A percentile compares a stretch with the other conserved stretches of the same genome.
Evolutionary conservation across 139 green algal genomes (phyloP).

Genomic region (Pleodorina starrii): DNA sequence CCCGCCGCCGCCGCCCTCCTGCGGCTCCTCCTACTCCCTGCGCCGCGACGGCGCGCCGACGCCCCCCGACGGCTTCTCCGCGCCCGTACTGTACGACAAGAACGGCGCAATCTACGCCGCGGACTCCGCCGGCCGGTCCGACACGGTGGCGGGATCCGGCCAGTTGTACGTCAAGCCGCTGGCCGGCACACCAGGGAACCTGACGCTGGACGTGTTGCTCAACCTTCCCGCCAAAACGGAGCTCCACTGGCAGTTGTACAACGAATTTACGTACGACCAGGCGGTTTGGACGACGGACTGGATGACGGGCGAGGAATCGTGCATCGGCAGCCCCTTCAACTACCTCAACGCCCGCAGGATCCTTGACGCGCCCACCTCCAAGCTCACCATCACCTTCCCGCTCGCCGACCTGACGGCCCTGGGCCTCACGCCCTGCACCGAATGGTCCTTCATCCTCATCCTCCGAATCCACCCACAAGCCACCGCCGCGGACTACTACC

Average conservation of each 20-base stretch:
- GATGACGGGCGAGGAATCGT: neutral
- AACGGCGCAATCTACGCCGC: neutral
- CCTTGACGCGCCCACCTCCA: neutral
- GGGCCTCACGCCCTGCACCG: neutral
- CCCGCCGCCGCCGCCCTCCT: neutral
- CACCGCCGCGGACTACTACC: neutral
- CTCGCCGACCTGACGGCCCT: neutral
- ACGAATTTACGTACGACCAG: neutral
- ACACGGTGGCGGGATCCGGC: no score
- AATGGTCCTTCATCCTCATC: neutral
- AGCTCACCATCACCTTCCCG: neutral
- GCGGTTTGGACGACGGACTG: neutral
- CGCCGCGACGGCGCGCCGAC: neutral
- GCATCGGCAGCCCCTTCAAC: neutral
- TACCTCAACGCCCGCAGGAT: neutral
- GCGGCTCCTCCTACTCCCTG: neutral
- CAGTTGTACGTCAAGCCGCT: no score
- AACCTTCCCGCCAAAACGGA: neutral
- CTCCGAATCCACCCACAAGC: neutral
- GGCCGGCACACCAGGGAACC: neutral
- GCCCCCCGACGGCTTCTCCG: neutral
- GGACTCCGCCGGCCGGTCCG: neutral
- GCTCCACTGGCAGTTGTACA: neutral
- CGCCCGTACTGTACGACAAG: neutral
- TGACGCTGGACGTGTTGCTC: neutral